phyloP scores from a whole-genome alignment of 108 stramenopile species.

The Chaetoceros muelleri region DNA sequence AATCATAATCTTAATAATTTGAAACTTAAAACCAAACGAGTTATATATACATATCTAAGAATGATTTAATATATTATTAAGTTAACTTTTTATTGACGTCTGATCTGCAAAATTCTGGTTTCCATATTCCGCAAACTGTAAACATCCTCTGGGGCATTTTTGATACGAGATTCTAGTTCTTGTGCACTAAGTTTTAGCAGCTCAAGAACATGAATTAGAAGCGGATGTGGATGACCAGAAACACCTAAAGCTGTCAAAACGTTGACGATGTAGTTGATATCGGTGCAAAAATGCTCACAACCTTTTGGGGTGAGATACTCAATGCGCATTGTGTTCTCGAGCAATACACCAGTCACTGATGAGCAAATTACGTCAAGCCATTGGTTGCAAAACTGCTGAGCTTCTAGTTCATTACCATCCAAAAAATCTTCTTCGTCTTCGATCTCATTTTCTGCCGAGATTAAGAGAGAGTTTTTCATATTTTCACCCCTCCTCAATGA shows the following conservation, averaged over 20 bases:
- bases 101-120: no score
- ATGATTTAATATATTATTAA: no score
- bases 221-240: conserved; percentile 70
- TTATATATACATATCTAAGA: no score
- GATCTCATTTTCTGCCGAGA: conserved; percentile 20
- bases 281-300: conserved; percentile 64
- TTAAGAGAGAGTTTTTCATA: conserved; percentile 27
- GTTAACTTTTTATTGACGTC: conserved; percentile 33
- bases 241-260: conserved; percentile 78
- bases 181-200: no score
- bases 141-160: no score
- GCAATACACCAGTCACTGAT: conserved; percentile 62
- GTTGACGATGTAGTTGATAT: conserved; percentile 73
- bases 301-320: conserved; percentile 67
- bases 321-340: conserved; percentile 71
- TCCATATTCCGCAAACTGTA: no score
- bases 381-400: conserved; percentile 56
- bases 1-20: no score
- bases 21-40: no score
- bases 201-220: conserved; percentile 46
- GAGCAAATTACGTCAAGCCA: conserved; percentile 75
- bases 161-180: no score
- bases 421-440: conserved; percentile 42
- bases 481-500: conserved; percentile 55
- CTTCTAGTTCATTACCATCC: conserved; percentile 37